Evolutionary conservation across 306 rosid genomes (phyloP).

Genomic region (Dryas octopetala): DNA sequence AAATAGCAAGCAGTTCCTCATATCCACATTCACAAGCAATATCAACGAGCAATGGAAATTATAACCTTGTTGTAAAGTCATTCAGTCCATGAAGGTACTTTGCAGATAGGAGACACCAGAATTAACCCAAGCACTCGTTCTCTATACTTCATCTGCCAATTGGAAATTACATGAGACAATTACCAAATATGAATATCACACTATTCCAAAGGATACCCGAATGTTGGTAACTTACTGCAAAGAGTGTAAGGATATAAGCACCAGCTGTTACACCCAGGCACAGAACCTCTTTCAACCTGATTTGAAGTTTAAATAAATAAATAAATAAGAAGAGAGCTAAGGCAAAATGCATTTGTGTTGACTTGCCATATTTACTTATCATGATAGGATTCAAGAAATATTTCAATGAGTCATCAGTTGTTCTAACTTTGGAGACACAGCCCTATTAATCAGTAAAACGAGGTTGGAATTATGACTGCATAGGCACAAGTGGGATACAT

Average conservation of each 20-base stretch:
- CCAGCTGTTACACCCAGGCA: conserved; percentile 91
- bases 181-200: conserved; percentile 16
- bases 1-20: neutral
- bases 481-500: no score
- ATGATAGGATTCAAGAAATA: no score
- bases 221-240: conserved; percentile 61
- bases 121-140: conserved; percentile 78
- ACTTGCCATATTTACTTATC: no score
- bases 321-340: conserved; percentile 16
- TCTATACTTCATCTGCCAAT: conserved; percentile 67
- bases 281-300: conserved; percentile 74
- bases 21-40: neutral
- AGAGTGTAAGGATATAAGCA: conserved; percentile 76
- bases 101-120: conserved; percentile 82
- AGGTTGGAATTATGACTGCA: no score
- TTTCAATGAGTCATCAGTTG: no score
- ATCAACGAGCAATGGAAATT: conserved; percentile 15
- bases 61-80: conserved; percentile 85
- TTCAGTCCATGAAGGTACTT: conserved; percentile 83
- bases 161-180: conserved; percentile 19
- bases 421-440: no score
- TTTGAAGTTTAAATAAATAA: conserved; percentile 11
- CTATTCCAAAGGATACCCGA: conserved; percentile 3
- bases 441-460: no score
- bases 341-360: neutral